Percentiles rank a stretch among this genome's conserved stretches.
phyloP scores from a whole-genome alignment of 2,329 filamentous ascomycete genomes.

The Sphaceloma murrayae region DNA sequence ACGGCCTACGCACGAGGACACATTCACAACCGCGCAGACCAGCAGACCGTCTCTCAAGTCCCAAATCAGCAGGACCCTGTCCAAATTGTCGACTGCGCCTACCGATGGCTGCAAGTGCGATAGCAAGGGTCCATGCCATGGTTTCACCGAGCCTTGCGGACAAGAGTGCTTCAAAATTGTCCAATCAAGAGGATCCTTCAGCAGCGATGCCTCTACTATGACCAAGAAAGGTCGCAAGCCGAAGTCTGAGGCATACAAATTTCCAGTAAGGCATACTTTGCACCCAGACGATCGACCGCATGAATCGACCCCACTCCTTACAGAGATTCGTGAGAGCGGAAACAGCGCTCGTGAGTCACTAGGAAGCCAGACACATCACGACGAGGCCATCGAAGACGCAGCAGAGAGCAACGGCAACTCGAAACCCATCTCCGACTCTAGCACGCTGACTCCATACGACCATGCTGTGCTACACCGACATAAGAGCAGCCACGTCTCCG shows the following conservation, averaged over 20 bases:
- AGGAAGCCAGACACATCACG: conserved; percentile 1
- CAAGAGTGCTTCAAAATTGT: conserved; percentile 50
- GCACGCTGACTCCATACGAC: conserved; percentile 11
- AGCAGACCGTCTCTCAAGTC: conserved; percentile 34
- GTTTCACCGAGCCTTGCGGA: conserved; percentile 52
- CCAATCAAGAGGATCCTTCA: conserved; percentile 30
- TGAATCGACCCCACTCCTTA: conserved; percentile 27
- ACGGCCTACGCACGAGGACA: conserved; percentile 8
- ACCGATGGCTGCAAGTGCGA: conserved; percentile 39
- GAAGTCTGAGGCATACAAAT: conserved; percentile 17
- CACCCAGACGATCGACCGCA: not conserved
- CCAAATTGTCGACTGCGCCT: conserved; percentile 40
- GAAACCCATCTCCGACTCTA: conserved; percentile 6
- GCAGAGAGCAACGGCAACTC: not conserved
- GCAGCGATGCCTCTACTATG: conserved; percentile 13
- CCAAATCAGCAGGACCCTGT: conserved; percentile 37
- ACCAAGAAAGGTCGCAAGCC: conserved; percentile 1
- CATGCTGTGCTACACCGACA: conserved; percentile 22
- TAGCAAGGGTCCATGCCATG: conserved; percentile 50
- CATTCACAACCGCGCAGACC: conserved; percentile 7
- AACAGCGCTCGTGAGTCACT: conserved; percentile 7
- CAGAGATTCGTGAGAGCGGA: conserved; percentile 18
- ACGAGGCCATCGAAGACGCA: not conserved
- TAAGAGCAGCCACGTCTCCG: conserved; percentile 11
- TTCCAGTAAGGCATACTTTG: conserved; percentile 17